Evolutionary conservation across 805 yeast genomes (phyloP), one percentile per base, ranked within the genome.

Genomic region (Ogataea henricii): DNA sequence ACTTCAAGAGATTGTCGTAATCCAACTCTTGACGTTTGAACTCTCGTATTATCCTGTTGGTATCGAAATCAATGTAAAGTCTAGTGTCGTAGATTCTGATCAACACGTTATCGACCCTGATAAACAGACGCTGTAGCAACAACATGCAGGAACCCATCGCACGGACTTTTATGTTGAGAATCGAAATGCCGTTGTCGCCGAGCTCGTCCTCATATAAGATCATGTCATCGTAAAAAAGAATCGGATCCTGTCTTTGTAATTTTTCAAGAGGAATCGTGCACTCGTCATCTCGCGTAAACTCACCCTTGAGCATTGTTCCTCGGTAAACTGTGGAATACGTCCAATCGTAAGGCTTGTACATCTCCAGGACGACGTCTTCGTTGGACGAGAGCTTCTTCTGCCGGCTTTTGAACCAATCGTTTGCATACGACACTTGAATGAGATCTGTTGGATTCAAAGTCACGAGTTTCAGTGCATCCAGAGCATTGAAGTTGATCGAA

Each of bases 261-360:
- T 83, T 82, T 12, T 82, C 81, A 16, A 88, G 57, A 0, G 99
- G 99, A 10, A 92, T 79, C 26, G 59, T 58, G 12, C 47, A 42
- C 1, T 57, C 58, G 6, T 66, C 68, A 32, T 64, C 67, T 29
- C 53, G 56, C n/a, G 53, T 51, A 36, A 57, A 58, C 21, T 46
- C 40, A 3, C 53, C 53, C 6, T 38, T 50, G 9, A 54, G 20
- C 4, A 72, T 46, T 0, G 83, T 75, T 0, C 98, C 99, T 50
- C 72, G 75, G 64, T 92, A 94, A 40, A 73, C 67, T 0, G 96
- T 82, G 0, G 96, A 79, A 64, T 94, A 94, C 0, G 99, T 92
- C 99, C 99, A 94, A 70, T 94, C 99, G 63, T 82, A 94, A 2
- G 96, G 94, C 57, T 86, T 85, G 43, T 85, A 80, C 29, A 85